Conservation (phyloP, 2,329 filamentous ascomycete species). For the Diaporthe amygdali region DNA sequence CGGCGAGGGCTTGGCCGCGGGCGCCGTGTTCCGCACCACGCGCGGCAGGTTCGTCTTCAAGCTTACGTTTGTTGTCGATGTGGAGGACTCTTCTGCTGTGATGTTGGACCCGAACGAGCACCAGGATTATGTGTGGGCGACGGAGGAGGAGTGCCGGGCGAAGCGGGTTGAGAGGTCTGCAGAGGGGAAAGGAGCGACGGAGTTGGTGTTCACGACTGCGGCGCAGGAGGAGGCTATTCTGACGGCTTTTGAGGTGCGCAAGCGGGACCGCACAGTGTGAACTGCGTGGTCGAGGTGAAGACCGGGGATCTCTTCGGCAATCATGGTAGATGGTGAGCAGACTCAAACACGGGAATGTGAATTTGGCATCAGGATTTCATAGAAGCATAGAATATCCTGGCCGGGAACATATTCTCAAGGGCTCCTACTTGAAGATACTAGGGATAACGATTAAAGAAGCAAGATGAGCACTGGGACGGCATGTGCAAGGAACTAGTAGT, state of each 20-base stretch:
- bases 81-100: constrained; percentile 27
- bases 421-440: too few relatives aligned
- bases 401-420: too few relatives aligned
- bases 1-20: constrained; percentile 16
- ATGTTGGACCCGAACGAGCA: constrained; percentile 40
- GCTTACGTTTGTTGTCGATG: constrained; percentile 35
- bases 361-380: too few relatives aligned
- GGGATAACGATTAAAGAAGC: too few relatives aligned
- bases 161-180: constrained; percentile 12
- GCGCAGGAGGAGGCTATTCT: constrained; percentile 29
- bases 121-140: constrained; percentile 39
- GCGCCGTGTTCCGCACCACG: constrained; percentile 32
- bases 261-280: background rate
- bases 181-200: constrained; percentile 7
- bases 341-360: background rate
- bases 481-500: too few relatives aligned
- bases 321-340: background rate
- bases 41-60: constrained; percentile 30
- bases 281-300: too few relatives aligned
- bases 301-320: background rate
- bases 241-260: constrained; percentile 27
- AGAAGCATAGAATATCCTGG: too few relatives aligned
- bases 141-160: constrained; percentile 37
- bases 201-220: constrained; percentile 31
- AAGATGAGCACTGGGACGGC: too few relatives aligned